phyloP scores from a whole-genome alignment of 2,329 filamentous ascomycete genomes.

The Epichloe hybrida region DNA sequence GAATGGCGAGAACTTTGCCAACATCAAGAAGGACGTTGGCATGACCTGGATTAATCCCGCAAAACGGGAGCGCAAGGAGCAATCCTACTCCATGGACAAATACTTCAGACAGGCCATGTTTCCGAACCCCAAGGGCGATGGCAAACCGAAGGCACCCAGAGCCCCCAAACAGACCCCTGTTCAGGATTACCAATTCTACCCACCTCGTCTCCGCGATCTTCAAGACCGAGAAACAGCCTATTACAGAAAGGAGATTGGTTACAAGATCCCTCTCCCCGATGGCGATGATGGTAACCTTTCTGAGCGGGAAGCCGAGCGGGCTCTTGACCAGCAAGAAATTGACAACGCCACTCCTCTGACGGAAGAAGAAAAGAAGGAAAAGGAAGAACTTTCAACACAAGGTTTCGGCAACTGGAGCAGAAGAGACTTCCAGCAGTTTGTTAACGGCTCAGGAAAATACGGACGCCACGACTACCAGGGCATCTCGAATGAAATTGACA shows the following conservation, averaged over 20 bases:
- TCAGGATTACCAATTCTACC: slow-evolving; percentile 97
- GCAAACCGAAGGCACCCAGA: slow-evolving; percentile 89
- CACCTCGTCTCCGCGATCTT: slow-evolving; percentile 65
- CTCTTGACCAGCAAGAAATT: slow-evolving; percentile 80
- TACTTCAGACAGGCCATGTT: slow-evolving; percentile 90
- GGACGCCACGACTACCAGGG: slow-evolving; percentile 74
- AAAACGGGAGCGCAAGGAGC: slow-evolving; percentile 96
- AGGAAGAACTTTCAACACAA: slow-evolving; percentile 64
- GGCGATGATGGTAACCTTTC: slow-evolving; percentile 78
- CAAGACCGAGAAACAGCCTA: slow-evolving; percentile 94
- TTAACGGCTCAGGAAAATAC: slow-evolving; percentile 89
- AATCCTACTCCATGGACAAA: slow-evolving; percentile 96
- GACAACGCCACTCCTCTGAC: slow-evolving; percentile 81
- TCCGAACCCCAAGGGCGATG: slow-evolving; percentile 65
- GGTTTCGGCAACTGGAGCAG: slow-evolving; percentile 95
- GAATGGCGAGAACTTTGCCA: slow-evolving; percentile 95
- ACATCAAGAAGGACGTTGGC: slow-evolving; percentile 81
- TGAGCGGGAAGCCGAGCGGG: slow-evolving; percentile 76
- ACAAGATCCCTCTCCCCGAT: slow-evolving; percentile 83
- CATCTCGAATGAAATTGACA: slow-evolving; percentile 83
- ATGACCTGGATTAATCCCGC: slow-evolving; percentile 96
- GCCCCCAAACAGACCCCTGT: slow-evolving; percentile 85
- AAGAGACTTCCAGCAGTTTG: slow-evolving; percentile 94
- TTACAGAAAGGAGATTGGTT: slow-evolving; percentile 90
- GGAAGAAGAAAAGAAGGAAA: slow-evolving; percentile 79